Evolutionary conservation across 352 stramenopile genomes (phyloP), one percentile per base, ranked within the genome.

Genomic region (Blastocystis sp.): DNA sequence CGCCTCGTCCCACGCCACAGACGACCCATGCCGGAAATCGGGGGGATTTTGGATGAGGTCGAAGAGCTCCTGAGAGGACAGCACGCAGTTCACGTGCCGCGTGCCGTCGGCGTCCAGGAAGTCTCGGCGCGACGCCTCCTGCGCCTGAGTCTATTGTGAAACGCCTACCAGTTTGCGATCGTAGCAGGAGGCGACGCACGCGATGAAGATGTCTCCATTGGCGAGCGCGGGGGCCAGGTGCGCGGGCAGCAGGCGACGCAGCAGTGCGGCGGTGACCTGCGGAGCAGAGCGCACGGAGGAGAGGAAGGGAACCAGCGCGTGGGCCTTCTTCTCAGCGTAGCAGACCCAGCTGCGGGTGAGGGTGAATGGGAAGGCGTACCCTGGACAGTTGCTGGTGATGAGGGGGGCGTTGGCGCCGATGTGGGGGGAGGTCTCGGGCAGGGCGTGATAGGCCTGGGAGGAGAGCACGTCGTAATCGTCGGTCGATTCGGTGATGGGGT

Each of bases 301-400:
- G 19, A 84, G 53, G 28, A 67, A 70, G 23, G 74, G 52, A 28
- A 84, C 74, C 1, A 84, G 53, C 2, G 52, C 7, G 38, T 66
- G 74, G 0, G 52, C 45, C 45, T 84, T 84, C 28, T 84, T 84
- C 74, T 84, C 74, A n/a, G 52, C 74, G 48, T 84, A 84, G 56
- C 74, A 84, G 11, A 84, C 61, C 52, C 45, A 67, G 2, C 74
- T 84, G 23, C 56, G 38, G 0, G 40, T 62, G 21, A 84, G 48
- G n/a, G 4, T 28, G 23, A 59, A 66, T 2, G 5, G 2, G 10
- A 9, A 17, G 1, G 21, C 10, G 52, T 43, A 84, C 74, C 74
- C 74, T 2, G 74, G 74, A 84, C 74, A 84, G n/a, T 84, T 67
- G 53, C 74, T 67, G 28, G 74, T 84, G 53, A 84, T 66, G 56